Evolutionary conservation across 108 stramenopile species (phyloP).

Genomic region (Skeletonema menzelii): DNA sequence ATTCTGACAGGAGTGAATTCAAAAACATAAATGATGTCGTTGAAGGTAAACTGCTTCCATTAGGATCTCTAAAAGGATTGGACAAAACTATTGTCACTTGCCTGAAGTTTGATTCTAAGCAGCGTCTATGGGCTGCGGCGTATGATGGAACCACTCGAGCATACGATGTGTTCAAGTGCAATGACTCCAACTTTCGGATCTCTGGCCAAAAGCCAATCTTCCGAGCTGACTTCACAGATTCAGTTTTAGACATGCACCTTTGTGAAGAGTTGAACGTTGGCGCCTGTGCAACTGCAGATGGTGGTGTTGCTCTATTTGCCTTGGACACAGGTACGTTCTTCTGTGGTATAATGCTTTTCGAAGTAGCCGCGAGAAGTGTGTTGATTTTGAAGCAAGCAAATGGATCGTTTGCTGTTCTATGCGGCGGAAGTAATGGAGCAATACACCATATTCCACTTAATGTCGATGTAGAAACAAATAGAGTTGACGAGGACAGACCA

Average conservation of each 20-base stretch:
- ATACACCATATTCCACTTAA: constrained; percentile 44
- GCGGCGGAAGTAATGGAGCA: constrained; percentile 52
- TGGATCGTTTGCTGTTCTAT: constrained; percentile 38
- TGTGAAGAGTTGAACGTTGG: constrained; percentile 50
- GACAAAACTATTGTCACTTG: constrained; percentile 39
- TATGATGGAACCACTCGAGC: constrained; percentile 52
- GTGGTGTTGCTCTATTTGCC: constrained; percentile 51
- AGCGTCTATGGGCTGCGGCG: constrained; percentile 44
- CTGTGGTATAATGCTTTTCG: constrained; percentile 46
- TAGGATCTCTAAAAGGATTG: constrained; percentile 9
- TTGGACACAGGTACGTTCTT: constrained; percentile 49
- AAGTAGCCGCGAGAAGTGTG: constrained; percentile 35
- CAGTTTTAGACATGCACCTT: constrained; percentile 35
- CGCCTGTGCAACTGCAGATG: constrained; percentile 49
- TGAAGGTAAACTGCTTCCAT: constrained; percentile 4
- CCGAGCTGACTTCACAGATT: constrained; percentile 30
- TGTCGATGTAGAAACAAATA: constrained; percentile 18
- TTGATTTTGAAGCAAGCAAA: constrained; percentile 44
- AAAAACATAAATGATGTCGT: neutral
- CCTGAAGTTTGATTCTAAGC: constrained; percentile 48
- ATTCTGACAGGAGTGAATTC: neutral
- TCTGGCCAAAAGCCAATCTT: constrained; percentile 15
- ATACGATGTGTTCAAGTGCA: constrained; percentile 28
- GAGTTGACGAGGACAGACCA: constrained; percentile 30
- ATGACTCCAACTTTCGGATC: constrained; percentile 15